Base-by-base conservation (phyloP, 176 grass and related monocot species). In the Ensete glaucum region DNA sequence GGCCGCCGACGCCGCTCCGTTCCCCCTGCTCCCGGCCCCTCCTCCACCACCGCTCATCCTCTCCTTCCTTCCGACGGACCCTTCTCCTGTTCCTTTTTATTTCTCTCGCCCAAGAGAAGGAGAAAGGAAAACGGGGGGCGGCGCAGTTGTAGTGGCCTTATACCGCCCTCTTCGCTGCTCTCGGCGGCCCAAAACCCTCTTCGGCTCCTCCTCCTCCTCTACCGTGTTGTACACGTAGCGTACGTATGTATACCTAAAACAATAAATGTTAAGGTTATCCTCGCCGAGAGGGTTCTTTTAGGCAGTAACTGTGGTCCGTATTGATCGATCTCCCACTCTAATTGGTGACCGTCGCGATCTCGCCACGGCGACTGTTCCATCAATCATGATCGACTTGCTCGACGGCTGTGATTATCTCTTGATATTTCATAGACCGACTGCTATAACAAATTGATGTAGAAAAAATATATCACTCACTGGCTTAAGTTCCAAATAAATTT, bases 1-100 rank as follows among this genome's bases (percentile, higher is more conserved):
- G 54, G 75, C 64, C 55, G 85, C 75, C 49, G 78, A 20, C 4
- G 60, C 19, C 21, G 60, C 19, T 4, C 63, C 63, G 63, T 66
- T 66, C 24, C 63, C 80, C 81, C 79, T 54, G 81, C 79, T 82
- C 72, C 63, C 34, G 5, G 85, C 75, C 80, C 82, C 82, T 20
- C 50, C 73, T 11, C 53, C 79, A 64, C 82, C 73, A 50, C 62
- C 66, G 78, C 76, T 67, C 80, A 78, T 9, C 85, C 58, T 77
- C 69, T 49, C 77, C 71, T 67, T 67, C 76, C 80, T 76, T 77
- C 48, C 69, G n/a, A 29, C 22, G 13, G 9, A 67, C 11, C 11
- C 20, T 23, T 8, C 64, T 67, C 17, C 9, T 34, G 24, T 6
- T 15, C 24, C 25, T 26, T 57, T 5, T 57, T 57, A 2, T 17